Conservation (phyloP, 1,284 basidiomycete species). For the Phellinidium pouzarii region DNA sequence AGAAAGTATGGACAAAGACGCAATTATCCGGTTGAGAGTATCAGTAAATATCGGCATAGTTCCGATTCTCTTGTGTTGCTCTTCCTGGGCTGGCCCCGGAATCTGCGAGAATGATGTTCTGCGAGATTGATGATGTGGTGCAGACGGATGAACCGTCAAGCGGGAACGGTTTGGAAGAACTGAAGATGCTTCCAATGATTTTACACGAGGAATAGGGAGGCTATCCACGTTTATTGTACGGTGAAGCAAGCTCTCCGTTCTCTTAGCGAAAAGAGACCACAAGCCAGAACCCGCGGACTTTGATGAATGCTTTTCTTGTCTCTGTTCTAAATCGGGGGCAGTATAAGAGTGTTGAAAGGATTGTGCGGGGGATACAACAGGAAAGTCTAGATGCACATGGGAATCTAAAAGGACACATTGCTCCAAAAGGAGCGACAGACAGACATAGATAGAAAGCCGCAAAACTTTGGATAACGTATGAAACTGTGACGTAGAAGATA, state of each 20-base stretch:
- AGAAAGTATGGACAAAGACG: constrained; percentile 37
- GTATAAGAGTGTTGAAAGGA: not conserved
- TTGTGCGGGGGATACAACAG: constrained; percentile 27
- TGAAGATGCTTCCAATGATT: constrained; percentile 34
- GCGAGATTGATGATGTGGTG: constrained; percentile 20
- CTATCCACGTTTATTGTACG: constrained; percentile 24
- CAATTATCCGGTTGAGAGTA: constrained; percentile 36
- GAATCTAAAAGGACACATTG: constrained; percentile 51
- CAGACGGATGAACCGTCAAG: constrained; percentile 7
- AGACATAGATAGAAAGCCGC: constrained; percentile 47
- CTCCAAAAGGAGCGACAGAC: constrained; percentile 55
- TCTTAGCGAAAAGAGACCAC: constrained; percentile 39
- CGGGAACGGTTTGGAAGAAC: constrained; percentile 15
- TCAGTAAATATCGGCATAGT: constrained; percentile 30
- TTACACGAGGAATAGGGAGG: constrained; percentile 28
- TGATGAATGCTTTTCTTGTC: constrained; percentile 6
- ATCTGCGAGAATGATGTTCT: constrained; percentile 10
- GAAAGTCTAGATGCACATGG: constrained; percentile 38
- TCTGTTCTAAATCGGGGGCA: not conserved
- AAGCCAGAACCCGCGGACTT: constrained; percentile 24
- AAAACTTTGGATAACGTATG: constrained; percentile 40
- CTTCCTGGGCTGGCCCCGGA: constrained; percentile 2
- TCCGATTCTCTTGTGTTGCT: not conserved
- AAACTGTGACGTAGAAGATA: constrained; percentile 38
- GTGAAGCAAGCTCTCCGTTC: constrained; percentile 32